Base-by-base conservation (phyloP, 129 eudicot species). In the Ambrosia trifida region DNA sequence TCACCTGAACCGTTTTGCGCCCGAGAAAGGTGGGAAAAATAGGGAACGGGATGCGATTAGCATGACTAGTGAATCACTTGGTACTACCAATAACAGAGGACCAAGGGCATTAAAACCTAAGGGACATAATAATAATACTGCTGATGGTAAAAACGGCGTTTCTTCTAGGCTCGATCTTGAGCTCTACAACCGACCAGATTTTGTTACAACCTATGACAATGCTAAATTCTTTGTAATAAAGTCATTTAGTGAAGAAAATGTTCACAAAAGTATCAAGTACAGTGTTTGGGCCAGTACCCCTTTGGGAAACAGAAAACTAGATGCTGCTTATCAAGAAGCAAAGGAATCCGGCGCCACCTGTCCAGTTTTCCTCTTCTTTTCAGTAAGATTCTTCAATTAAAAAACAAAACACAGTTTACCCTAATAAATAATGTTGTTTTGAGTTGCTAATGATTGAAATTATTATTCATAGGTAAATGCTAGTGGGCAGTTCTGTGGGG, bases 401-500 rank as follows among this genome's bases (percentile, higher is more conserved):
- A 12, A 36, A 54, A 46, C 54, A 46, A 24, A 28, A 33, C 53
- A 40, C 49, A 58, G 19, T 17, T 8, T 17, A 36, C 20, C 2
- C 8, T 41, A 17, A 32, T 57, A 9, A 38, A 58, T 14, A 4
- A 10, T 64, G 33, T 4, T 56, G 8, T 32, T 19, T 54, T 13
- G 28, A 57, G 40, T 40, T 53, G 28, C 3, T 28, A 5, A 24
- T 47, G 45, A 45, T 65, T 24, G 7, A 24, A 45, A 64, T 38
- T 24, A 38, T 5, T 10, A 35, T 72, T 36, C 66, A 14, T 58
- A 92, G 98, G 98, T 92, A 31, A 92, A 92, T 78, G 96, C 96
- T 9, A 92, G 96, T 66, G 98, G 96, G 41, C 98, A 92, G 59
- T 92, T 92, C 46, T 92, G 98, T 71, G 98, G 98, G 10, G 89